phyloP scores from a whole-genome alignment of 2,329 filamentous ascomycete genomes.

The Colletotrichum lini region DNA sequence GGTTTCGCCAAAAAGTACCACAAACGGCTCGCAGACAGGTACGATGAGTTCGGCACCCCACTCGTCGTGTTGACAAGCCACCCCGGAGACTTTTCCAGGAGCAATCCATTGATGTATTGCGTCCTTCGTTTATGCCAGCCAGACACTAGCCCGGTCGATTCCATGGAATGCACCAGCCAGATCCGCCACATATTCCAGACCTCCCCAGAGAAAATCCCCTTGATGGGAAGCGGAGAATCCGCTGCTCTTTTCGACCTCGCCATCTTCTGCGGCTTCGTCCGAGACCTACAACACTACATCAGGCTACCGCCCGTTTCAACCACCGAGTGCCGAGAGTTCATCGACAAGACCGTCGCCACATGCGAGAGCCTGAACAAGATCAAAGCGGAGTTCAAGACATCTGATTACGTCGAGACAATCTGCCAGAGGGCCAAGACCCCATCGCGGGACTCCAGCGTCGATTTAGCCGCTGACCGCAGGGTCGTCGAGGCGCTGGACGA shows the following conservation, averaged over 20 bases:
- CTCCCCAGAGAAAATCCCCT: background rate
- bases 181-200: background rate
- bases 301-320: conserved; percentile 39
- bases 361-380: background rate
- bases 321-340: conserved; percentile 52
- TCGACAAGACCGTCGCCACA: background rate
- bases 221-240: background rate
- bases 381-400: background rate
- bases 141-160: conserved; percentile 47
- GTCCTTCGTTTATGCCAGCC: conserved; percentile 60
- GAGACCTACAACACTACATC: conserved; percentile 51
- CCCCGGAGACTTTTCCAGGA: conserved; percentile 54
- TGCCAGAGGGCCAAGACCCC: background rate
- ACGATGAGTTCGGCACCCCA: conserved; percentile 53
- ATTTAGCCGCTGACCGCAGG: background rate
- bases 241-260: conserved; percentile 54
- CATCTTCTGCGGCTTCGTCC: conserved; percentile 56
- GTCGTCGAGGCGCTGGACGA: background rate
- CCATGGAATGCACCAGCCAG: background rate
- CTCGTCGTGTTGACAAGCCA: conserved; percentile 58
- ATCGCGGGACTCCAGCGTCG: background rate
- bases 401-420: background rate
- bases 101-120: conserved; percentile 58
- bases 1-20: conserved; percentile 56
- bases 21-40: conserved; percentile 54